Base-by-base conservation (phyloP, 805 yeast species). In the Kockiozyma suomiensis region DNA sequence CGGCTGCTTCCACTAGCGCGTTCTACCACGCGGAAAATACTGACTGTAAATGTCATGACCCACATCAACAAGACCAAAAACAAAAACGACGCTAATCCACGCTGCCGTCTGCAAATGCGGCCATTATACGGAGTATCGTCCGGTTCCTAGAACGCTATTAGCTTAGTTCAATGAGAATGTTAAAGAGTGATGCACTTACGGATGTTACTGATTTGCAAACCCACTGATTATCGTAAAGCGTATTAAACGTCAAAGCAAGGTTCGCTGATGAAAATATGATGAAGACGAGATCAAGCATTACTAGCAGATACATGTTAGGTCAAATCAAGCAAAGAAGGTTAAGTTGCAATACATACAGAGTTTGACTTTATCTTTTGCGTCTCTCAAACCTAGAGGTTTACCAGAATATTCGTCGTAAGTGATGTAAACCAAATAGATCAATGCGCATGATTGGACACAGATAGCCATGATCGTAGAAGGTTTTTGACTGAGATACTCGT, bases 381-480 rank as follows among this genome's bases (percentile, higher is more conserved):
- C 83, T 67, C 99, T 81, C 47, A 94, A 78, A 0, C 99, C 99
- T 50, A 94, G 73, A 0, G 98, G 99, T 70, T 90, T 87, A 13
- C 97, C 96, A 25, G 86, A 82, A 73, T 90, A 93, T 73, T 94
- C 99, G 73, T 94, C 98, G 69, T 84, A 85, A 1, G 96, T 85
- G 72, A 93, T 89, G 73, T 89, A 91, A 2, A 85, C 74, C 57
- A 91, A 80, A 71, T 94, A 94, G 0, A 84, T 81, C 26, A 90
- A 74, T 2, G 97, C 96, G 62, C 85, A 78, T 30, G 90, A 77
- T 69, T 91, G 93, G 3, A 93, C 96, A 54, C 85, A 85, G 1
- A 94, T 81, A 2, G 97, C 94, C 96, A 94, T 90, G 47, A 92
- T 85, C 0, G 98, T 89, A 67, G 96, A 86, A 17, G 99, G 87